Evolutionary conservation across 2,329 filamentous ascomycete genomes (phyloP), one percentile per base, ranked within the genome.

Genomic region (Aureobasidium sp.): DNA sequence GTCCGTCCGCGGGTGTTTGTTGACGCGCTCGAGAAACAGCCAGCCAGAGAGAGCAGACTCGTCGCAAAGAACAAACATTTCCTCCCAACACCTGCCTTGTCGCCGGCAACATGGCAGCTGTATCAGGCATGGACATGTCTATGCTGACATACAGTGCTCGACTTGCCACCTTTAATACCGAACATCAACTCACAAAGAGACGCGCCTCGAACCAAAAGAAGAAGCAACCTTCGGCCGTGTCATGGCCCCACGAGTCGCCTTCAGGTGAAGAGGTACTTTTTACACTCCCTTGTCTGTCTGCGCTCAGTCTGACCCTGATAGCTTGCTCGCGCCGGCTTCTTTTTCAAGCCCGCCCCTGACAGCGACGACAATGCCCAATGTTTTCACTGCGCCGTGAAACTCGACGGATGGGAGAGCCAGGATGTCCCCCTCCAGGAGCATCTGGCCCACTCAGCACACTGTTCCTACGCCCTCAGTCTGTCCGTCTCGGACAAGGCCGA

Each of bases 271-370:
- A 87, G 66, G 88, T 90, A 77, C 67, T 76, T 30, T 2, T 45
- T 8, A 10, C n/a, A 59, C 69, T 58, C 30, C 50, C 61, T 21
- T 1, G 21, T 29, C 32, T 16, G 2, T 32, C 9, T 5, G 7
- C 10, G 5, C 21, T 6, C 2, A 27, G 4, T 14, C 37, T 61
- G 21, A 55, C 48, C 42, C 6, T 1, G 3, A 27, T 71, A 96
- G 89, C 86, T 99, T 68, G 93, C 94, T 5, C 85, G 84, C 70
- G 93, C 94, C 61, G 94, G 94, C 41, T 96, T 99, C 77, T 94
- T 88, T 76, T 97, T 90, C 76, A 84, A 86, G 64, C 93, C 94
- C 2, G 85, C 83, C 14, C 80, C 84, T 55, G 82, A 84, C 50
- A 89, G 86, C 69, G 87, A 87, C 41, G 94, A 99, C 74, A 97